These are phyloP conservation scores for Dryas octopetala DNA, from an alignment of 306 rosid species.

Conservation along the genomic window DNA sequence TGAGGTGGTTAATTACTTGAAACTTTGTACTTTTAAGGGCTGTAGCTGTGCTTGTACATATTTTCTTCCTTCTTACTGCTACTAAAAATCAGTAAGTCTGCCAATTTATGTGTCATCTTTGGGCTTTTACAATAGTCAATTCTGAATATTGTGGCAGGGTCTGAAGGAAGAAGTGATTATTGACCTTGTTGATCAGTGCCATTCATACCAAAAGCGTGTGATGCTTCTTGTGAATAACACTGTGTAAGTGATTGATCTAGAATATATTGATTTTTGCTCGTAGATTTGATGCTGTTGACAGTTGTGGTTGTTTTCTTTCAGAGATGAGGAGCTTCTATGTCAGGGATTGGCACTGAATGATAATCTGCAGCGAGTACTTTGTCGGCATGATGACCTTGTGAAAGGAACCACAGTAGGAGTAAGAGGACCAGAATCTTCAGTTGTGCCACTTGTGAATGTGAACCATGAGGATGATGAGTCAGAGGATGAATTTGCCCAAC, in stretches of 20 bases:
- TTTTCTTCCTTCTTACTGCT: neutral
- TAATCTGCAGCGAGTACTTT: slow-evolving; percentile 75
- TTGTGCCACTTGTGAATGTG: slow-evolving; percentile 66
- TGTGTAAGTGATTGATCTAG: slow-evolving; percentile 40
- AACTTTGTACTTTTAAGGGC: neutral
- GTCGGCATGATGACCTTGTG: slow-evolving; percentile 65
- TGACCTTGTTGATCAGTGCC: slow-evolving; percentile 98
- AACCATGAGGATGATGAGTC: slow-evolving; percentile 82
- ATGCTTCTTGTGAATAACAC: slow-evolving; percentile 88
- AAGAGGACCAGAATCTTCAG: slow-evolving; percentile 55
- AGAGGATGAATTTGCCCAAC: slow-evolving; percentile 81
- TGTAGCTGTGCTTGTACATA: neutral
- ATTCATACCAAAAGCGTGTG: slow-evolving; percentile 79
- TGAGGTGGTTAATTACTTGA: neutral
- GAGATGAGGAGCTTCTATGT: slow-evolving; percentile 77
- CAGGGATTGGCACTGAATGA: slow-evolving; percentile 84
- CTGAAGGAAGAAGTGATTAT: slow-evolving; percentile 86
- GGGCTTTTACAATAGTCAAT: neutral
- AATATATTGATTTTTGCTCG: neutral
- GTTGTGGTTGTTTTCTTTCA: slow-evolving; percentile 42
- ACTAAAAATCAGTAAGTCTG: neutral
- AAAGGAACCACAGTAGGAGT: slow-evolving; percentile 46
- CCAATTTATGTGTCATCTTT: neutral
- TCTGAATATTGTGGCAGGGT: slow-evolving; percentile 55
- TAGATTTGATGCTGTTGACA: slow-evolving; percentile 19